These are phyloP conservation scores for Suhomyces taliae DNA, from an alignment of 1,139 yeast species.

Conservation along the genomic window DNA sequence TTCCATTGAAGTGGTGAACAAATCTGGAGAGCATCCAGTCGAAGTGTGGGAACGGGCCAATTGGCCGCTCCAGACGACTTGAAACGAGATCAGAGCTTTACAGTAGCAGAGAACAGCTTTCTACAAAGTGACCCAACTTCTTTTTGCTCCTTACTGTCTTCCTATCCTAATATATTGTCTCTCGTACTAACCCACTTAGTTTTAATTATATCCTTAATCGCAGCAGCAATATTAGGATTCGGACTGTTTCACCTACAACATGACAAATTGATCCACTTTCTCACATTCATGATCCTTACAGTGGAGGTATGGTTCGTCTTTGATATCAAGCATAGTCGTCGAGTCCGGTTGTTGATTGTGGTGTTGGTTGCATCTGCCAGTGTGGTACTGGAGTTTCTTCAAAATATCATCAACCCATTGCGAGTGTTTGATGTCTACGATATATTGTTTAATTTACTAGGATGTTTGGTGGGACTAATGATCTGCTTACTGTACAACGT, in stretches of 20 bases:
- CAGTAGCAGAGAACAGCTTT: too few relatives aligned
- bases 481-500: conserved; percentile 8
- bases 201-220: conserved; percentile 19
- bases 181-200: conserved; percentile 14
- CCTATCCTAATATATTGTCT: conserved; percentile 9
- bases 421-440: conserved; percentile 52
- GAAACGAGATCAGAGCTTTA: too few relatives aligned
- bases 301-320: conserved; percentile 56
- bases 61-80: too few relatives aligned
- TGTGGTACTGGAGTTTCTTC: conserved; percentile 52
- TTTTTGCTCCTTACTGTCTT: not conserved
- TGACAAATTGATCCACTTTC: conserved; percentile 56
- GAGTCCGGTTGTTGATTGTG: conserved; percentile 3
- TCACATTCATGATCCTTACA: conserved; percentile 51
- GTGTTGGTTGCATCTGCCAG: conserved; percentile 39
- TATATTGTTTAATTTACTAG: conserved; percentile 43
- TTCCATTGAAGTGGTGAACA: too few relatives aligned
- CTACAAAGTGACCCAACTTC: too few relatives aligned
- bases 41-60: too few relatives aligned
- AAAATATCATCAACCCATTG: conserved; percentile 38
- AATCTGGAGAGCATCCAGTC: too few relatives aligned
- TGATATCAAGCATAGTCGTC: conserved; percentile 26
- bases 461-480: conserved; percentile 32
- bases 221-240: conserved; percentile 52
- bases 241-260: conserved; percentile 46